Base-by-base conservation (phyloP, 352 stramenopile genomes). In the Phytophthora quininea region DNA sequence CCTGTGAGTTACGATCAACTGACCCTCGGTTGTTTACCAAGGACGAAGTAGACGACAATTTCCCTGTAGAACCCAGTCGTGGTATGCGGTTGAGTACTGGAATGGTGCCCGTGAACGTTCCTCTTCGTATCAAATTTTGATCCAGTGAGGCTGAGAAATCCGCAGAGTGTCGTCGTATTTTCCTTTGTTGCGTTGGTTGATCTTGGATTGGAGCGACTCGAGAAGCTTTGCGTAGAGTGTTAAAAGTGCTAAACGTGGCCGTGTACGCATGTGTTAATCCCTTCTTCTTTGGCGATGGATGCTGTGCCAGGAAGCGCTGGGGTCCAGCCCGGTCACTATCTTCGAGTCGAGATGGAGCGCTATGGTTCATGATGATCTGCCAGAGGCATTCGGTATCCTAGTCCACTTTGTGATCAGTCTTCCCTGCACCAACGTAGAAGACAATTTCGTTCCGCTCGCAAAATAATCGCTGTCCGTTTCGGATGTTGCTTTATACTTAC, bases 1-100 rank as follows among this genome's bases (percentile, higher is more conserved):
- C 67, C 14, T 61, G 51, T 1, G 62, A 67, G 14, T 12, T 62
- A 51, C 32, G 58, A 12, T 55, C 50, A 3, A 52, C 14, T 30
- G 70, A 65, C 19, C 49, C 54, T 35, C 67, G 62, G 15, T 51
- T 70, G 31, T 71, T 77, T 12, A 48, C 45, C 49, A 55, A 55
- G 3, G 57, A 74, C 7, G 62, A 74, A 3, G 54, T 60, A 14
- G 62, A 71, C 6, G 67, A 72, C n/a, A 61, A 33, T 2, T 38
- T 50, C 37, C 49, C 47, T 24, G 56, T 33, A 3, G 67, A 74
- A 12, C 62, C 61, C 24, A 74, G n/a, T 14, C 62, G 42, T 15
- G 49, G 55, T 4, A 47, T 19, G 19, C 67, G 50, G 19, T 19
- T 74, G 9, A 50, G 29, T 10, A 71, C 61, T 49, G 67, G 67